Evolutionary conservation across 371 early-diverging fungal species (phyloP).

Genomic region (Lichtheimia corymbifera): DNA sequence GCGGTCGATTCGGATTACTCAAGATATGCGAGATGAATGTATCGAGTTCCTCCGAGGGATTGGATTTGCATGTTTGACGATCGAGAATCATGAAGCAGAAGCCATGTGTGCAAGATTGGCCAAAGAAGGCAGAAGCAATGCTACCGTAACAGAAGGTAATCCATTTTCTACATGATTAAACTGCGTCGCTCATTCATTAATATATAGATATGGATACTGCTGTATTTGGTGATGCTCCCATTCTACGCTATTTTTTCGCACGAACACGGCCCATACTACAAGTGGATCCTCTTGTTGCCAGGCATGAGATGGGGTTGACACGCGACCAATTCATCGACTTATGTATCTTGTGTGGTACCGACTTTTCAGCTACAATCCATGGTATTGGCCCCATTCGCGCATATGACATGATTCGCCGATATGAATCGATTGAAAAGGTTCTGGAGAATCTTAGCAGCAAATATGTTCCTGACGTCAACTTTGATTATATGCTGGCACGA

Average conservation of each 20-base stretch:
- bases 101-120: slow-evolving; percentile 66
- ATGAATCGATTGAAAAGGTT: slow-evolving; percentile 68
- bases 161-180: slow-evolving; percentile 8
- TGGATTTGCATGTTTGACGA: slow-evolving; percentile 55
- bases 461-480: slow-evolving; percentile 46
- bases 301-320: slow-evolving; percentile 51
- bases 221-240: slow-evolving; percentile 59
- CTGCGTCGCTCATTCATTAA: slow-evolving; percentile 14
- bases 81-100: slow-evolving; percentile 63
- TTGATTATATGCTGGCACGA: slow-evolving; percentile 57
- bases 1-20: slow-evolving; percentile 55
- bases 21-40: slow-evolving; percentile 49
- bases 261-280: slow-evolving; percentile 38
- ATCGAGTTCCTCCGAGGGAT: slow-evolving; percentile 46
- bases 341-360: slow-evolving; percentile 83
- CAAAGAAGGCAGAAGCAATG: slow-evolving; percentile 47
- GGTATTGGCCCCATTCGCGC: slow-evolving; percentile 70
- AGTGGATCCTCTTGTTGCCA: slow-evolving; percentile 60
- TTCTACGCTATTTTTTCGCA: slow-evolving; percentile 53
- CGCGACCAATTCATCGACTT: slow-evolving; percentile 66
- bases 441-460: slow-evolving; percentile 33
- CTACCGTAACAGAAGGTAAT: slow-evolving; percentile 71
- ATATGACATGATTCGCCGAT: slow-evolving; percentile 47
- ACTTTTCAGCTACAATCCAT: slow-evolving; percentile 67
- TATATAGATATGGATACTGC: slow-evolving; percentile 55